Evolutionary conservation across 768 basidiomycete species (phyloP).

Genomic region (Tylopilus vinaceipallidus): DNA sequence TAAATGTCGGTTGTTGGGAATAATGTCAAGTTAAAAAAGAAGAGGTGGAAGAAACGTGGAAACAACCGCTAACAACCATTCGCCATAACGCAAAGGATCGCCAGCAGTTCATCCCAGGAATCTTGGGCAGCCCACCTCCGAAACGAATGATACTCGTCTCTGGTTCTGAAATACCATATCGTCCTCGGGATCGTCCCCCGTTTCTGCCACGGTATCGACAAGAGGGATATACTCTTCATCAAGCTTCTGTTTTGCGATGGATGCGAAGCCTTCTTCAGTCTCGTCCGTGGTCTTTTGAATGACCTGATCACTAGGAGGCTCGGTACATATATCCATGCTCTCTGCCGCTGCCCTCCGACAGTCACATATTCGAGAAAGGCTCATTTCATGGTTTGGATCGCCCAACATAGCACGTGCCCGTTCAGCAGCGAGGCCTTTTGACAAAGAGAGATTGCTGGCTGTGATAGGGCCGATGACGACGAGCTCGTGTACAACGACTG

Average conservation of each 20-base stretch:
- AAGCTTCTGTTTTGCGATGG: conserved; percentile 36
- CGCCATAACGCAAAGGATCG: conserved; percentile 30
- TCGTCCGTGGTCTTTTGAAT: conserved; percentile 37
- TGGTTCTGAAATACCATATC: conserved; percentile 11
- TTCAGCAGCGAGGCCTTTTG: conserved; percentile 68
- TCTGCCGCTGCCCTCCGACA: conserved; percentile 31
- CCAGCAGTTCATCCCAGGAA: conserved; percentile 33
- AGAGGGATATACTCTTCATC: conserved; percentile 22
- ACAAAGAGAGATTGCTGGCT: conserved; percentile 54
- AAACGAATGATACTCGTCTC: conserved; percentile 2
- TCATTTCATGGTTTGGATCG: conserved; percentile 44
- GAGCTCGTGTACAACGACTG: conserved; percentile 57
- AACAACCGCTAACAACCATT: conserved; percentile 33
- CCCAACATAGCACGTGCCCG: conserved; percentile 52
- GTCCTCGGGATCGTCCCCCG: conserved; percentile 17
- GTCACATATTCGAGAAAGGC: conserved; percentile 42
- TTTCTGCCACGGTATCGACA: conserved; percentile 16
- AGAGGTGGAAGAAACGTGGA: conserved; percentile 22
- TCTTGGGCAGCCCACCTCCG: conserved; percentile 13
- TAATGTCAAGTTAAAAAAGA: not conserved
- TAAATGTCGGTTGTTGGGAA: conserved; percentile 8
- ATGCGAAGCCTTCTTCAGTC: conserved; percentile 51
- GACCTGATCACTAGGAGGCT: conserved; percentile 18
- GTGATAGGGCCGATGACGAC: conserved; percentile 60
- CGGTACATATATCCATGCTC: conserved; percentile 13